Percentiles rank a stretch among this genome's conserved stretches.
These are phyloP conservation scores for Colletotrichum musicola DNA, from an alignment of 2,329 filamentous ascomycete genomes.

Conservation along the genomic window DNA sequence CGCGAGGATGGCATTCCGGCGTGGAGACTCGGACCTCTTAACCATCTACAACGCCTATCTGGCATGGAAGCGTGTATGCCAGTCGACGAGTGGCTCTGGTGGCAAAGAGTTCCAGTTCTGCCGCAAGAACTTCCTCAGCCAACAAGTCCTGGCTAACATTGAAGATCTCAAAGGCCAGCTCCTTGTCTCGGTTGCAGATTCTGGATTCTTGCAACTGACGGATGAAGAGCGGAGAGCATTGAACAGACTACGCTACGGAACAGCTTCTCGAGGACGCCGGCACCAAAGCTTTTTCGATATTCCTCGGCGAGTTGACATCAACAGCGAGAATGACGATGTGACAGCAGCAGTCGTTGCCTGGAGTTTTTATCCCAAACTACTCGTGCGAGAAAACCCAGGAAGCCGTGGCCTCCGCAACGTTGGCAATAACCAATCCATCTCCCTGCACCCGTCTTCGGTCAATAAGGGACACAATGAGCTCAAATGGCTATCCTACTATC, in stretches of 20 bases:
- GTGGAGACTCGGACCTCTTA: constrained; percentile 90
- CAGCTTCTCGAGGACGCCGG: constrained; percentile 63
- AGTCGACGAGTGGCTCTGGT: constrained; percentile 66
- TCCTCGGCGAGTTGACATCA: constrained; percentile 78
- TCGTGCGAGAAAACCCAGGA: constrained; percentile 78
- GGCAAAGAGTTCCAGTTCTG: constrained; percentile 90
- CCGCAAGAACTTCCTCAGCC: constrained; percentile 91
- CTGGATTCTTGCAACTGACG: constrained; percentile 83
- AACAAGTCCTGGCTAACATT: constrained; percentile 90
- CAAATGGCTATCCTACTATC: constrained; percentile 93
- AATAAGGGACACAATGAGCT: constrained; percentile 79
- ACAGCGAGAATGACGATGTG: constrained; percentile 84
- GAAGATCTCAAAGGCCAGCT: constrained; percentile 97
- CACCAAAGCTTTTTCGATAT: constrained; percentile 85
- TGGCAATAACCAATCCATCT: constrained; percentile 91
- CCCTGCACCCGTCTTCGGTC: constrained; percentile 87
- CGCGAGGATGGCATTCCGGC: constrained; percentile 82
- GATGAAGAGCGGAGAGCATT: constrained; percentile 78
- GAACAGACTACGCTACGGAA: constrained; percentile 74
- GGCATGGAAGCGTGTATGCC: constrained; percentile 87
- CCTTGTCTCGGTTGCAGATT: constrained; percentile 85
- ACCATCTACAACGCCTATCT: constrained; percentile 95
- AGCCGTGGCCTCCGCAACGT: constrained; percentile 89
- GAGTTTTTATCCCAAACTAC: constrained; percentile 95
- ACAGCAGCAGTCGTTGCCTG: constrained; percentile 87